These are phyloP conservation scores for Erythrobasidium yunnanense DNA, from an alignment of 768 basidiomycete genomes.

Conservation along the genomic window DNA sequence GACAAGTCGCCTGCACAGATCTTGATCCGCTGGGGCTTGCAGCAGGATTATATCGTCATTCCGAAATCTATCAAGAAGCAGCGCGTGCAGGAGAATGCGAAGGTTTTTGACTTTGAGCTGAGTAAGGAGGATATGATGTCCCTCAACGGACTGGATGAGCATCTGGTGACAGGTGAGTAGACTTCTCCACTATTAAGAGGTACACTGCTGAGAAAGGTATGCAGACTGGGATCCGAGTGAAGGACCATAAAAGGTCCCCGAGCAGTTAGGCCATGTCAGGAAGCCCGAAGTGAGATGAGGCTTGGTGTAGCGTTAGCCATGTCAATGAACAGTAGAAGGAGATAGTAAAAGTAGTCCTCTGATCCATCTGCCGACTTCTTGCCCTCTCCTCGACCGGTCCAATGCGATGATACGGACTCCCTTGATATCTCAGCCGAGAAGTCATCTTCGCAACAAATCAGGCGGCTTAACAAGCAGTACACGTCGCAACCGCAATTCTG, in stretches of 20 bases:
- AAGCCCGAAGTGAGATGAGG: no score
- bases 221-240: constrained; percentile 24
- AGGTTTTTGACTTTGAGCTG: constrained; percentile 47
- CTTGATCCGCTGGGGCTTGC: constrained; percentile 70
- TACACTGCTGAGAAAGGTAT: not conserved
- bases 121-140: constrained; percentile 44
- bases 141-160: constrained; percentile 26
- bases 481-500: not conserved
- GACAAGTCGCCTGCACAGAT: constrained; percentile 53
- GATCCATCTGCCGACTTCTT: no score
- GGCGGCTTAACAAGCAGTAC: not conserved
- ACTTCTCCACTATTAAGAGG: not conserved
- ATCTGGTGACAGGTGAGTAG: constrained; percentile 26
- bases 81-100: constrained; percentile 45
- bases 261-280: no score
- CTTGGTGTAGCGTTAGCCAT: no score
- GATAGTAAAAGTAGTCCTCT: no score
- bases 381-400: no score
- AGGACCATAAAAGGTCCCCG: constrained; percentile 8
- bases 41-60: constrained; percentile 48
- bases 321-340: no score
- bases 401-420: constrained; percentile 2
- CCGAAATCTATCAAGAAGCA: constrained; percentile 46
- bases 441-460: not conserved
- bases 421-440: not conserved